Percentiles rank a stretch among this genome's conserved stretches.
phyloP scores from a whole-genome alignment of 345 rosid genomes.

The Populus alba region DNA sequence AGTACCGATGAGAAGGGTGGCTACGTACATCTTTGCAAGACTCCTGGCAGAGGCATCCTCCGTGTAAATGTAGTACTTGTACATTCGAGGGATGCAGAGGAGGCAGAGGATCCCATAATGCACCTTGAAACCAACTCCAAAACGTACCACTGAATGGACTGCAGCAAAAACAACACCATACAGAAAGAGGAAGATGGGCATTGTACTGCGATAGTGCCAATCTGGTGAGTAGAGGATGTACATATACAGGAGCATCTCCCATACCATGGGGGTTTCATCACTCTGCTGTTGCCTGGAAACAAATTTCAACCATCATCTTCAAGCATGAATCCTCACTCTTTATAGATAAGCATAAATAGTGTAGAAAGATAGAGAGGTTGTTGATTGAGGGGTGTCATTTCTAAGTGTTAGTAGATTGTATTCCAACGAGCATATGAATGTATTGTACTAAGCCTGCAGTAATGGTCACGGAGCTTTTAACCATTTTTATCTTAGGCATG shows the following conservation, averaged over 20 bases:
- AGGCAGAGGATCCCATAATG: slow-evolving; percentile 70
- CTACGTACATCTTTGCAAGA: slow-evolving; percentile 65
- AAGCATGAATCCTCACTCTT: background rate
- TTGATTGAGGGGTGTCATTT: background rate
- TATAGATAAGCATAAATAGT: background rate
- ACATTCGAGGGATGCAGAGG: slow-evolving; percentile 80
- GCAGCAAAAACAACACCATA: slow-evolving; percentile 70
- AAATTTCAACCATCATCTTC: background rate
- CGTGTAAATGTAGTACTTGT: slow-evolving; percentile 84
- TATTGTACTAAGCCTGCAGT: background rate
- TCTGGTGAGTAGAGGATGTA: slow-evolving; percentile 90
- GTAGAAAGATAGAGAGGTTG: background rate
- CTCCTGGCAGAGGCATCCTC: slow-evolving; percentile 54
- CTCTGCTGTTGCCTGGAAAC: slow-evolving; percentile 79
- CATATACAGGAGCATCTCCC: slow-evolving; percentile 90
- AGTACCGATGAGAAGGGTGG: slow-evolving; percentile 51
- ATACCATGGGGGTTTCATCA: slow-evolving; percentile 94
- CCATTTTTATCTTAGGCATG: background rate
- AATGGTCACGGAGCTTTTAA: background rate
- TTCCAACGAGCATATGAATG: background rate
- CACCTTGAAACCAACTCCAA: slow-evolving; percentile 72
- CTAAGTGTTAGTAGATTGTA: background rate
- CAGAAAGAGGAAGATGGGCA: slow-evolving; percentile 88
- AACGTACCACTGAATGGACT: slow-evolving; percentile 55
- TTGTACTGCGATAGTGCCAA: slow-evolving; percentile 87